phyloP scores from a whole-genome alignment of 768 basidiomycete species.

The Tephrocybe sp. region DNA sequence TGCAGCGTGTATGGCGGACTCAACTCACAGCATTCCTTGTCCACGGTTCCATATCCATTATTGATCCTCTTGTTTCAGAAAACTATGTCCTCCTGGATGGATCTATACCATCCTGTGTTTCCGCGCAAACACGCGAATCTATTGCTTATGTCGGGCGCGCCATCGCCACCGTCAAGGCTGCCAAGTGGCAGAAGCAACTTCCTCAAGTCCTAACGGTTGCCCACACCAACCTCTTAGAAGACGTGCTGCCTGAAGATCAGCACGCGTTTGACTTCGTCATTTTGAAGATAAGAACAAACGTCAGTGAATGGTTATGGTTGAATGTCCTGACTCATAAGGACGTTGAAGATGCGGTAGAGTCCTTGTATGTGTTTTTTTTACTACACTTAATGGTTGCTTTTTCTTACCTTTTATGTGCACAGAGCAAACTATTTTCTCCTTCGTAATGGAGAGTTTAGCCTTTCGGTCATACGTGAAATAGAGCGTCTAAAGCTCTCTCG shows the following conservation, averaged over 20 bases:
- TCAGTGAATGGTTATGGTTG: conserved; percentile 94
- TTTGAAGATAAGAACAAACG: conserved; percentile 70
- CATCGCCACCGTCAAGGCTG: conserved; percentile 78
- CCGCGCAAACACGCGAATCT: conserved; percentile 70
- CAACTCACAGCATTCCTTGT: conserved; percentile 83
- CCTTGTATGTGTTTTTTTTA: conserved; percentile 56
- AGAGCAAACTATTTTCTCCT: conserved; percentile 89
- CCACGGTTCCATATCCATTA: conserved; percentile 67
- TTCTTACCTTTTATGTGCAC: neutral
- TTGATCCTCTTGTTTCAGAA: conserved; percentile 68
- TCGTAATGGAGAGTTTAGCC: conserved; percentile 84
- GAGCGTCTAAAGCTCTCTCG: conserved; percentile 82
- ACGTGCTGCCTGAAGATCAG: conserved; percentile 72
- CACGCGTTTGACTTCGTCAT: conserved; percentile 77
- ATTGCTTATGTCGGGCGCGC: conserved; percentile 88
- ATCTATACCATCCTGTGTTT: conserved; percentile 75
- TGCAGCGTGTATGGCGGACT: conserved; percentile 81
- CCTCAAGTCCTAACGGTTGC: conserved; percentile 65
- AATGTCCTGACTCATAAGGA: conserved; percentile 84
- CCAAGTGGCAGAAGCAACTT: conserved; percentile 77
- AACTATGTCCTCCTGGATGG: conserved; percentile 60
- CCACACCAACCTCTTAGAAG: conserved; percentile 64
- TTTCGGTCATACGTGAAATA: conserved; percentile 83
- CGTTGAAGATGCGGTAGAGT: conserved; percentile 82
- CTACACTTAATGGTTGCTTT: neutral